Evolutionary conservation across 2,329 filamentous ascomycete species (phyloP).

Genomic region (Pseudocercospora cruenta): DNA sequence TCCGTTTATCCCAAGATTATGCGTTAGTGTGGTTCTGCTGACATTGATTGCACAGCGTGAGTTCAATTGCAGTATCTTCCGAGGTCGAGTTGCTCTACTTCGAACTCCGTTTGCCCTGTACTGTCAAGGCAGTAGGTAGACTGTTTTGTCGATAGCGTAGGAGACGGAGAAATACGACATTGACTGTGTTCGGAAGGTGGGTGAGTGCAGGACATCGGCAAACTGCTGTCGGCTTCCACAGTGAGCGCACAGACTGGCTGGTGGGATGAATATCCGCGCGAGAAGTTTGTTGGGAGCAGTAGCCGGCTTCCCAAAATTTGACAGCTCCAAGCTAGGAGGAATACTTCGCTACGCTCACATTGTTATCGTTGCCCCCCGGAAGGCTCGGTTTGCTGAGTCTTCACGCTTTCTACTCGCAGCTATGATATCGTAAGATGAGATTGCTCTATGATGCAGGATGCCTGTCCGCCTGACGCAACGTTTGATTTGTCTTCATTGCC

Average conservation of each 20-base stretch:
- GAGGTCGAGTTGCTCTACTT: not conserved
- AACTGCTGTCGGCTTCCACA: not conserved
- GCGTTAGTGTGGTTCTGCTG: not conserved
- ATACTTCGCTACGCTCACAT: not conserved
- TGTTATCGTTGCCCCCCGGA: not conserved
- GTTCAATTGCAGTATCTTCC: not conserved
- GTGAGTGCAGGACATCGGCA: not conserved
- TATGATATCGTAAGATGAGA: not conserved
- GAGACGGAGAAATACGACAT: too few species aligned
- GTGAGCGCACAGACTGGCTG: not conserved
- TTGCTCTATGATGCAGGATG: not conserved
- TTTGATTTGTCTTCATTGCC: not conserved
- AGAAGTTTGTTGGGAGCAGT: conserved; percentile 4
- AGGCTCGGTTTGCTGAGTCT: not conserved
- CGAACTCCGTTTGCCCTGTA: too few species aligned
- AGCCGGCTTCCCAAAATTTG: not conserved
- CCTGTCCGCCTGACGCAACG: not conserved
- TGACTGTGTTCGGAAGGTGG: too few species aligned
- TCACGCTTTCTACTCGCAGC: not conserved
- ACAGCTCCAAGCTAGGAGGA: not conserved
- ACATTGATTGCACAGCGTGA: not conserved
- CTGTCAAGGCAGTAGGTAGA: too few species aligned
- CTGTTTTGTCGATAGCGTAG: too few species aligned
- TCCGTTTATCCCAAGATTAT: not conserved
- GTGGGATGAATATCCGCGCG: not conserved